Evolutionary conservation across 177 flowering plant genomes (phyloP).

Genomic region (Viscum album): DNA sequence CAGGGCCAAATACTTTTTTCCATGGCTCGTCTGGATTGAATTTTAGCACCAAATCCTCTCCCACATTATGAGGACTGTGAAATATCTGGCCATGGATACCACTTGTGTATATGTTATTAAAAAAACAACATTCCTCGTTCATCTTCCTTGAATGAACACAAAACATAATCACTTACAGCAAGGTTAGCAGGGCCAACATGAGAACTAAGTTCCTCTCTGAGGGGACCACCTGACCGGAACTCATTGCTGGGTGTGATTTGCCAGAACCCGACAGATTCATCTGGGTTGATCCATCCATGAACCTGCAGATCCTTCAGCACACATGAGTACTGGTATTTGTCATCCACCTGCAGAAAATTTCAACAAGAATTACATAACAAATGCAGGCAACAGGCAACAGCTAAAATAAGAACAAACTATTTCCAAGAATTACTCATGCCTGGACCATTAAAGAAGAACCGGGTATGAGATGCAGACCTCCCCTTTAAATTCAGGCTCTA

Average conservation of each 20-base stretch:
- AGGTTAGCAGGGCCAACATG: constrained; percentile 50
- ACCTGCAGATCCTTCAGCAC: constrained; percentile 52
- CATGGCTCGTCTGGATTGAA: background rate
- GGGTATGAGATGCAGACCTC: constrained; percentile 23
- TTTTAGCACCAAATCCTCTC: constrained; percentile 25
- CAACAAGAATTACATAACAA: background rate
- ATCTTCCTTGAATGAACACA: too few relatives aligned
- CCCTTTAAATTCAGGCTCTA: constrained; percentile 46
- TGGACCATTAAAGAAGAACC: too few relatives aligned
- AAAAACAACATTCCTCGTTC: too few relatives aligned
- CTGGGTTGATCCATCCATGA: constrained; percentile 58
- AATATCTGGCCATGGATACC: constrained; percentile 30
- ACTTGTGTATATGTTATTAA: background rate
- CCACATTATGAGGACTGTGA: constrained; percentile 47
- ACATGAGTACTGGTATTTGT: constrained; percentile 54
- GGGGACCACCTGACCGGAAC: constrained; percentile 51
- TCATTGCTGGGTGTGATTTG: constrained; percentile 53
- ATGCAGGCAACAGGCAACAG: too few relatives aligned
- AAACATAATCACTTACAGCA: constrained; percentile 25
- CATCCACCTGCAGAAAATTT: constrained; percentile 44
- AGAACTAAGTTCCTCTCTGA: constrained; percentile 51
- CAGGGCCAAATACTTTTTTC: constrained; percentile 9
- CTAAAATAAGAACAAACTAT: too few relatives aligned
- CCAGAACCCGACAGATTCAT: constrained; percentile 49
- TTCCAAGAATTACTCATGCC: too few relatives aligned